Conservation (phyloP, 2,329 filamentous ascomycete species). For the Mycosphaerelloides madeirae region DNA sequence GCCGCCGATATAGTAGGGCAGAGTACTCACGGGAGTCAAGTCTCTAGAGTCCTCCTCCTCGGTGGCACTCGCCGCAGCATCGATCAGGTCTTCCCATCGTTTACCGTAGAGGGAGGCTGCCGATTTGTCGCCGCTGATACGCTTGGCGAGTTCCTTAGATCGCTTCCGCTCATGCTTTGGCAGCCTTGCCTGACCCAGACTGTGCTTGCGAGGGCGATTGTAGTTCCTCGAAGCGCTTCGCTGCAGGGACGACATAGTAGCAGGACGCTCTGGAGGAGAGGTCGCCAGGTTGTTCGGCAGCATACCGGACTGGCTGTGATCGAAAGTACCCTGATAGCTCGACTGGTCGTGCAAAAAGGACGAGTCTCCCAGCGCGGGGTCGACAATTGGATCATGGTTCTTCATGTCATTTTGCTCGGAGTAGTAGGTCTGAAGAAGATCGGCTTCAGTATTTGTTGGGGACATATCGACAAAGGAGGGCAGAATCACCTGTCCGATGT, state of each 20-base stretch:
- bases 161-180: slow-evolving; percentile 75
- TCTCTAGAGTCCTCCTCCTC: slow-evolving; percentile 82
- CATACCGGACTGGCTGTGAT: slow-evolving; percentile 58
- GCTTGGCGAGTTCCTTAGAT: slow-evolving; percentile 69
- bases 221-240: slow-evolving; percentile 55
- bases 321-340: slow-evolving; percentile 50
- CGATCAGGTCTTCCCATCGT: slow-evolving; percentile 93
- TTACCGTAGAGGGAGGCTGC: slow-evolving; percentile 71
- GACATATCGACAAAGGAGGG: slow-evolving; percentile 30
- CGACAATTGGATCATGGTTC: slow-evolving; percentile 27
- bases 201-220: slow-evolving; percentile 75
- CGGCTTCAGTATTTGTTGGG: slow-evolving; percentile 34
- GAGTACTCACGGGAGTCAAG: slow-evolving; percentile 70
- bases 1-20: slow-evolving; percentile 2
- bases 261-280: slow-evolving; percentile 81
- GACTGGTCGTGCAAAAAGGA: slow-evolving; percentile 39
- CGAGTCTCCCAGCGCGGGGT: slow-evolving; percentile 55
- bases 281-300: slow-evolving; percentile 76
- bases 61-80: slow-evolving; percentile 86
- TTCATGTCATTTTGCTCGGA: slow-evolving; percentile 34
- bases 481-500: slow-evolving; percentile 32
- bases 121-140: slow-evolving; percentile 66
- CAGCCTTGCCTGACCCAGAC: slow-evolving; percentile 72
- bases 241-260: slow-evolving; percentile 79
- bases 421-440: slow-evolving; percentile 35